Evolutionary conservation across 192 early-diverging fungal species (phyloP).

Genomic region (Obelidium mucronatum): DNA sequence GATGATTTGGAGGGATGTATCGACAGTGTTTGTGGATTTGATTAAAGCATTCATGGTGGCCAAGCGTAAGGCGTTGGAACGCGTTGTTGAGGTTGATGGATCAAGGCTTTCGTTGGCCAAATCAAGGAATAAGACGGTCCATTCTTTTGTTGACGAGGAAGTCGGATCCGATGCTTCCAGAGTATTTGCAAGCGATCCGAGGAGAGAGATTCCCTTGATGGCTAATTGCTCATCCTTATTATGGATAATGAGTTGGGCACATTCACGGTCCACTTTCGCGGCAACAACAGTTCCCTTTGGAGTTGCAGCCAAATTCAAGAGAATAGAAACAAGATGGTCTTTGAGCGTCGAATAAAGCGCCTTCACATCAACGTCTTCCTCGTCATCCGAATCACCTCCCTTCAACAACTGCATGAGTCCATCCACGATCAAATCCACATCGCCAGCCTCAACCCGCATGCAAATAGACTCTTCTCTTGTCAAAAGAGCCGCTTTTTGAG

Average conservation of each 20-base stretch:
- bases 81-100: neutral
- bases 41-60: slow-evolving; percentile 28
- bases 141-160: neutral
- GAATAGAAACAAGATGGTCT: neutral
- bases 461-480: neutral
- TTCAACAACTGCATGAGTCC: neutral
- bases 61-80: slow-evolving; percentile 17
- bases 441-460: neutral
- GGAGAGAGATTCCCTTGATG: neutral
- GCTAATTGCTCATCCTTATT: neutral
- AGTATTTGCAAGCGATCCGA: neutral
- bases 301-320: neutral
- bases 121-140: neutral
- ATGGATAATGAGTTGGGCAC: neutral
- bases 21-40: neutral
- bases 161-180: neutral
- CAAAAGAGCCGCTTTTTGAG: neutral
- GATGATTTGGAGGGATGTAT: neutral
- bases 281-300: neutral
- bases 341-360: neutral
- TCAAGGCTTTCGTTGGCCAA: slow-evolving; percentile 11
- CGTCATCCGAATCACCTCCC: neutral
- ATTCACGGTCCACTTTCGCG: neutral
- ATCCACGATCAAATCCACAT: neutral
- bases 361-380: no score